phyloP scores from a whole-genome alignment of 2,329 filamentous ascomycete genomes.

The Stemphylium beticola region DNA sequence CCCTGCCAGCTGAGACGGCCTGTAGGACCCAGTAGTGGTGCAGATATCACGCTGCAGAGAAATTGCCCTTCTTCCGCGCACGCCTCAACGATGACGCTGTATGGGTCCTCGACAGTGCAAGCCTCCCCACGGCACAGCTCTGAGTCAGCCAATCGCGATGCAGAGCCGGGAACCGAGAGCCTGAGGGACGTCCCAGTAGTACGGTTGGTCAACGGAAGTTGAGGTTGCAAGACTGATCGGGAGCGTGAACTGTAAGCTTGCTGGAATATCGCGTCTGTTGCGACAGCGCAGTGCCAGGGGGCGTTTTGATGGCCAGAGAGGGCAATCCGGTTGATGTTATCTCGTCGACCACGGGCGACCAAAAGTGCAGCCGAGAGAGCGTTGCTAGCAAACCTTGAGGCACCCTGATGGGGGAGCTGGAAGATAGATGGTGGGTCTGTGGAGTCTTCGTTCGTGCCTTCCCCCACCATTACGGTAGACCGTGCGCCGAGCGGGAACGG shows the following conservation, averaged over 20 bases:
- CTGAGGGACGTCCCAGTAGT: conserved; percentile 29
- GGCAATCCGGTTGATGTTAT: neutral
- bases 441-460: conserved; percentile 16
- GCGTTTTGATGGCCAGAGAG: neutral
- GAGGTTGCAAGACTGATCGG: conserved; percentile 34
- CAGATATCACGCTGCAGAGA: conserved; percentile 40
- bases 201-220: conserved; percentile 25
- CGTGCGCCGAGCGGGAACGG: conserved; percentile 21
- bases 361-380: conserved; percentile 1
- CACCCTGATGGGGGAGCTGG: conserved; percentile 20
- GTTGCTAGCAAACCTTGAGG: conserved; percentile 6
- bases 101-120: conserved; percentile 36
- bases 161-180: conserved; percentile 30
- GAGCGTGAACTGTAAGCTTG: conserved; percentile 16
- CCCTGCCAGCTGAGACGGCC: conserved; percentile 41
- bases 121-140: conserved; percentile 36
- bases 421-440: conserved; percentile 16
- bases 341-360: neutral
- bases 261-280: conserved; percentile 7
- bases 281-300: conserved; percentile 3
- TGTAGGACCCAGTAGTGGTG: conserved; percentile 34
- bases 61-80: conserved; percentile 39
- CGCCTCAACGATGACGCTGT: conserved; percentile 36
- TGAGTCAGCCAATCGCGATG: conserved; percentile 33
- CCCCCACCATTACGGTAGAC: conserved; percentile 20